phyloP scores from a whole-genome alignment of 1,284 basidiomycete species.

The Ustilago hordei region DNA sequence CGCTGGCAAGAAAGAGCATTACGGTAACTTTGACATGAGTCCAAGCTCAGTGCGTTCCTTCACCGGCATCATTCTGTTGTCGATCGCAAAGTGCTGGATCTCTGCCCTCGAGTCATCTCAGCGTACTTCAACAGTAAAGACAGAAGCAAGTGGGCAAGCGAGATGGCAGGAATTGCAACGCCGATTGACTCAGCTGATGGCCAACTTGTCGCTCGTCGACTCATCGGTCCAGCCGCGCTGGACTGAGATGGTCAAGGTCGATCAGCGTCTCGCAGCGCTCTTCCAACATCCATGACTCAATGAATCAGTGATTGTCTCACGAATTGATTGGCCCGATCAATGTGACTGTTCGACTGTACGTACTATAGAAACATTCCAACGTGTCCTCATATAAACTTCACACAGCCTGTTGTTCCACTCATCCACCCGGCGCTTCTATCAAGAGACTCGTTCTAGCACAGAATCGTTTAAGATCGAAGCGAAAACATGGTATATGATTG shows the following conservation, averaged over 20 bases:
- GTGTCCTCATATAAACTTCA: too few species aligned
- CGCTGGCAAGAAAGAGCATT: background rate
- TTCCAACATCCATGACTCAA: background rate
- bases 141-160: background rate
- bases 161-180: conserved; percentile 13
- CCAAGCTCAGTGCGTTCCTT: background rate
- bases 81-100: conserved; percentile 31
- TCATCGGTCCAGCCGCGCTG: conserved; percentile 13
- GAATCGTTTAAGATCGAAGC: too few species aligned
- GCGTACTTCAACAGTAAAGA: background rate
- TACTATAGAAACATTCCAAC: background rate
- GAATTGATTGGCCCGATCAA: background rate
- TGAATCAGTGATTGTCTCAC: background rate
- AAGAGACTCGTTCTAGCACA: too few species aligned
- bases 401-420: background rate
- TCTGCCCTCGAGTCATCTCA: conserved; percentile 16
- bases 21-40: background rate
- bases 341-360: background rate
- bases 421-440: too few species aligned
- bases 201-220: conserved; percentile 1
- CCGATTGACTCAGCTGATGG: conserved; percentile 10
- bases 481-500: background rate
- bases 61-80: background rate
- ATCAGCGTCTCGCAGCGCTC: conserved; percentile 14
- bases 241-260: conserved; percentile 19